Percentiles rank a stretch among this genome's conserved stretches.
These are phyloP conservation scores for Cladosporium oxysporum DNA, from an alignment of 2,329 filamentous ascomycete genomes.

Conservation along the genomic window DNA sequence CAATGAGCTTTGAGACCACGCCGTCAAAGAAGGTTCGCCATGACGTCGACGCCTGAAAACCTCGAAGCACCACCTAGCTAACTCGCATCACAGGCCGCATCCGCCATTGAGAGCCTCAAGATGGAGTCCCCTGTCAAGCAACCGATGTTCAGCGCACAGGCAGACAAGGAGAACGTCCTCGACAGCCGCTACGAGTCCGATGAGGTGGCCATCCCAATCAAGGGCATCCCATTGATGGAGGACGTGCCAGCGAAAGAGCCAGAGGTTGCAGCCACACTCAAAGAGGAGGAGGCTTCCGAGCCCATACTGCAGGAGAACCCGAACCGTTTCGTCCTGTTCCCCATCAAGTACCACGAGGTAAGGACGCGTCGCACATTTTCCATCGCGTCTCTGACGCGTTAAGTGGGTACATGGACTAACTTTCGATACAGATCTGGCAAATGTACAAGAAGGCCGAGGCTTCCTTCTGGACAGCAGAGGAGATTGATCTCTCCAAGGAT, in stretches of 20 bases:
- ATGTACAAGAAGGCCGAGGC: conserved; percentile 99
- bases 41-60: conserved; percentile 41
- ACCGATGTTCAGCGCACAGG: conserved; percentile 68
- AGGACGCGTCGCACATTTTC: conserved; percentile 49
- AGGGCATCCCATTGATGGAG: conserved; percentile 51
- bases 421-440: conserved; percentile 80
- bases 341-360: conserved; percentile 99
- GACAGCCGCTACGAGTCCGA: conserved; percentile 49
- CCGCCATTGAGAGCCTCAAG: conserved; percentile 83
- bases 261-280: conserved; percentile 53
- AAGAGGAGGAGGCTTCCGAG: conserved; percentile 75
- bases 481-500: conserved; percentile 99
- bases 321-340: conserved; percentile 94
- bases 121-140: conserved; percentile 94
- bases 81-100: conserved; percentile 67
- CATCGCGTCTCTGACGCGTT: conserved; percentile 58
- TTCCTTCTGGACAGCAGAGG: conserved; percentile 99
- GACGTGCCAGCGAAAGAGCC: conserved; percentile 35
- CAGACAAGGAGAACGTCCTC: conserved; percentile 79
- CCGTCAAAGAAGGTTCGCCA: conserved; percentile 70
- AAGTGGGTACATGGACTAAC: conserved; percentile 30
- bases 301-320: conserved; percentile 94
- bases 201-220: conserved; percentile 59
- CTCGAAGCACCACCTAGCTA: conserved; percentile 40
- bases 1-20: conserved; percentile 66